Evolutionary conservation across 345 rosid species (phyloP), one percentile per base, ranked within the genome.

Genomic region (Melastoma malabathricum): DNA sequence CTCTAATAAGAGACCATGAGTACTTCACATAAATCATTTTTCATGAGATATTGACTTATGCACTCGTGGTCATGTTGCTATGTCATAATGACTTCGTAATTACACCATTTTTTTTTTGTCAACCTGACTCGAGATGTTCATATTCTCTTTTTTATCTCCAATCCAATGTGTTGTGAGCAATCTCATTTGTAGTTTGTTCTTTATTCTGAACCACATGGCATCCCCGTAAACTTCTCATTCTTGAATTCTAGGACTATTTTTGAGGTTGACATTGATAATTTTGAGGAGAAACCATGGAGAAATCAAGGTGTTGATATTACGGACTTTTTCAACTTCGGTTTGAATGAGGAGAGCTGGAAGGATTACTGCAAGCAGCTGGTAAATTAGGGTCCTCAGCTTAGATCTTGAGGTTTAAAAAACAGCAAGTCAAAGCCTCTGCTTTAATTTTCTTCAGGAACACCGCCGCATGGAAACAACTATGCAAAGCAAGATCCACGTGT

Each of bases 211-310:
- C 41, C 41, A 34, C 12, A 9, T 34, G 41, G 41, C 41, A 9
- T 34, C 41, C 58, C 16, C 25, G 53, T 18, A 12, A 39, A 50
- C 44, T 34, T 51, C 15, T 17, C 23, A 10, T 16, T 10, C 52
- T 48, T 61, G 47, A 52, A 54, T 65, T 75, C 59, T 81, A 93
- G 99, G 95, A 83, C 90, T 55, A 83, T 93, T 71, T 93, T 88
- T 61, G 99, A 93, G 44, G 81, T 93, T 41, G 95, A 88, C 70
- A 83, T 85, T 64, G 95, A 93, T 60, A 64, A 79, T 65, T 85
- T 93, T 64, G 99, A 93, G 67, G 97, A 93, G 65, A 93, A 93
- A 72, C 97, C 99, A 13, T 93, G 99, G 99, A 85, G 77, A 66
- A 81, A 82, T 72, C 86, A 84, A 43, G 83, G 78, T 41, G 66